Conservation (phyloP, 345 rosid species). For the Tarenaya hassleriana region DNA sequence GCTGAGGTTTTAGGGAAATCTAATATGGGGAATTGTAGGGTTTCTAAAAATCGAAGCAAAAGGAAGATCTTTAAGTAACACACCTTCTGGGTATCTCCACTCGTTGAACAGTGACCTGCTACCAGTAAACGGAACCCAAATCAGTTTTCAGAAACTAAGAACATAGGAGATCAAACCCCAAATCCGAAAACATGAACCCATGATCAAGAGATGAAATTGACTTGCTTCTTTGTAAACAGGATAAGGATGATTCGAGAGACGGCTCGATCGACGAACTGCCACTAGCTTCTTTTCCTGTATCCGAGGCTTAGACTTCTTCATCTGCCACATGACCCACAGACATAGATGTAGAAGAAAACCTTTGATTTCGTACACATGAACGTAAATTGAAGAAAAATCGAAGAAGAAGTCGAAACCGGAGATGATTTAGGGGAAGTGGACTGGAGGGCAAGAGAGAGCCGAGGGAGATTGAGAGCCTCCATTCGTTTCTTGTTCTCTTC, state of each 20-base stretch:
- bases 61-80: not conserved
- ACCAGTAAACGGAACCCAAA: not conserved
- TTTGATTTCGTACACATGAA: not conserved
- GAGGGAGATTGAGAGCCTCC: slow-evolving; percentile 73
- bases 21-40: not conserved
- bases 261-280: slow-evolving; percentile 59
- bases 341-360: not conserved
- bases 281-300: slow-evolving; percentile 34
- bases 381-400: not conserved
- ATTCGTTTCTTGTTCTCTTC: slow-evolving; percentile 81
- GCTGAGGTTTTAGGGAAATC: not conserved
- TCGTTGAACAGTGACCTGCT: slow-evolving; percentile 37
- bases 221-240: slow-evolving; percentile 62
- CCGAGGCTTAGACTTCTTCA: slow-evolving; percentile 36
- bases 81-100: slow-evolving; percentile 43
- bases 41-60: not conserved
- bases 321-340: slow-evolving; percentile 23
- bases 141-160: not conserved
- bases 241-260: slow-evolving; percentile 39
- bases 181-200: not conserved
- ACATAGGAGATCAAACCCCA: not conserved
- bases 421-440: slow-evolving; percentile 35
- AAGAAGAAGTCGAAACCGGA: slow-evolving; percentile 31
- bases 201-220: not conserved
- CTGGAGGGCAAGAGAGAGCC: slow-evolving; percentile 47